phyloP scores from a whole-genome alignment of 352 stramenopile genomes.

The Globisporangium orthogonon region DNA sequence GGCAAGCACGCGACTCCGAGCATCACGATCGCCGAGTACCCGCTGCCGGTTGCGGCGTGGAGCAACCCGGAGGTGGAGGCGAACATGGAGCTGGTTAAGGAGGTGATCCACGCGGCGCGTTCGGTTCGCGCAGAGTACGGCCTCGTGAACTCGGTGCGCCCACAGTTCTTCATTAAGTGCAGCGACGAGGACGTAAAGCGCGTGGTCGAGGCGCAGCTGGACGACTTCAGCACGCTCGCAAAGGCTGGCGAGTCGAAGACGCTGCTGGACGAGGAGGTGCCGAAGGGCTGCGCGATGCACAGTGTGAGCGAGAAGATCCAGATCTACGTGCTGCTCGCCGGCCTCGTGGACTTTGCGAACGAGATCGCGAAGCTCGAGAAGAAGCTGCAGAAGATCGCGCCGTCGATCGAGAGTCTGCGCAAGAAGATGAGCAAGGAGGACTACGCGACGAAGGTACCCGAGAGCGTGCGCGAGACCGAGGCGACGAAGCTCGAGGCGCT shows the following conservation, averaged over 20 bases:
- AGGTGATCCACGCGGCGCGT: conserved; percentile 92
- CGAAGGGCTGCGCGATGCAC: conserved; percentile 89
- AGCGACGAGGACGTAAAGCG: conserved; percentile 62
- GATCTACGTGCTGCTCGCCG: conserved; percentile 81
- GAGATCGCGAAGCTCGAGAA: conserved; percentile 89
- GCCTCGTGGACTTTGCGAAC: conserved; percentile 84
- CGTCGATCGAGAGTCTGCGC: conserved; percentile 58
- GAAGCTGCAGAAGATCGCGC: conserved; percentile 78
- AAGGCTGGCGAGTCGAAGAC: conserved; percentile 89
- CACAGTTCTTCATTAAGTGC: conserved; percentile 89
- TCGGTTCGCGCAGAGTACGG: conserved; percentile 91
- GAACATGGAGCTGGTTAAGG: conserved; percentile 92
- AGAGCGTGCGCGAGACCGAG: conserved; percentile 73
- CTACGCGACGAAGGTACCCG: conserved; percentile 76
- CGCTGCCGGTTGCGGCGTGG: conserved; percentile 75
- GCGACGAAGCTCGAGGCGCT: conserved; percentile 71
- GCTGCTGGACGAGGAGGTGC: conserved; percentile 74
- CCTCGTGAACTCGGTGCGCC: conserved; percentile 71
- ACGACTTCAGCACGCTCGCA: conserved; percentile 95
- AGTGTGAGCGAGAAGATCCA: conserved; percentile 93
- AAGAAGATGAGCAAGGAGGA: conserved; percentile 82
- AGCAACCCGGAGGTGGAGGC: conserved; percentile 84
- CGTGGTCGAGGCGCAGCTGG: conserved; percentile 73
- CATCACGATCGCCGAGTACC: conserved; percentile 80
- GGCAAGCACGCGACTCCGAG: conserved; percentile 56